These are phyloP conservation scores for Nakaseomyces bracarensis DNA, from an alignment of 1,139 yeast genomes.

Conservation along the genomic window DNA sequence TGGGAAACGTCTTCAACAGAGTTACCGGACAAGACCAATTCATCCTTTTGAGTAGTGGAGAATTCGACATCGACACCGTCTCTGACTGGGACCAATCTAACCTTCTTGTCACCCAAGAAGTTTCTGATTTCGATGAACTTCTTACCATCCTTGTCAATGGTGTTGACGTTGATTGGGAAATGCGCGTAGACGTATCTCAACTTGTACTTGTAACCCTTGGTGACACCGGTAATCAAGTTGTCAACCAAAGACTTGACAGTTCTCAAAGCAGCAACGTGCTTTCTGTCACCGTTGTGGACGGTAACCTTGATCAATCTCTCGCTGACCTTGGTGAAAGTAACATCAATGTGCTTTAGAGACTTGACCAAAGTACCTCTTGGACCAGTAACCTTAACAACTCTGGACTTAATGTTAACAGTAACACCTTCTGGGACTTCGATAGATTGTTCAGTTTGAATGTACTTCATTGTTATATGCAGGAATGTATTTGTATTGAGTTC, in stretches of 20 bases:
- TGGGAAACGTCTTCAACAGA: slow-evolving; percentile 97
- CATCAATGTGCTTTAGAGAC: slow-evolving; percentile 91
- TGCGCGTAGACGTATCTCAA: slow-evolving; percentile 99
- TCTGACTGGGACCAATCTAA: slow-evolving; percentile 73
- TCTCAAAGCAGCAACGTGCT: slow-evolving; percentile 99
- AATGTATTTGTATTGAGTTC: no score
- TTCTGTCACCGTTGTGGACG: slow-evolving; percentile 99
- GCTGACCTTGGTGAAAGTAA: slow-evolving; percentile 74
- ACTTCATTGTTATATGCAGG: slow-evolving; percentile 78
- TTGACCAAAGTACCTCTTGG: slow-evolving; percentile 96
- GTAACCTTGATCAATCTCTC: slow-evolving; percentile 73
- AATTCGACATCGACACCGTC: slow-evolving; percentile 84
- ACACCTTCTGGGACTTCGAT: slow-evolving; percentile 94
- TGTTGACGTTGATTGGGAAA: slow-evolving; percentile 99
- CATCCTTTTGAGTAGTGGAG: slow-evolving; percentile 87
- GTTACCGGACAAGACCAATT: slow-evolving; percentile 87
- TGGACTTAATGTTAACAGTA: slow-evolving; percentile 82
- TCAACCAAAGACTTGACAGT: slow-evolving; percentile 92
- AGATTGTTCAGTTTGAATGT: slow-evolving; percentile 89
- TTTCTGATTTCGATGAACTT: slow-evolving; percentile 91
- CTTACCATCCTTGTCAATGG: slow-evolving; percentile 66
- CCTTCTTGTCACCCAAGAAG: slow-evolving; percentile 98
- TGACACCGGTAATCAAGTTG: slow-evolving; percentile 97
- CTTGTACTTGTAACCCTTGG: slow-evolving; percentile 99
- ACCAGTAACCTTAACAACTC: slow-evolving; percentile 85